These are phyloP conservation scores for Solanum hybrid DNA, from an alignment of 305 asterid species.

Conservation along the genomic window DNA sequence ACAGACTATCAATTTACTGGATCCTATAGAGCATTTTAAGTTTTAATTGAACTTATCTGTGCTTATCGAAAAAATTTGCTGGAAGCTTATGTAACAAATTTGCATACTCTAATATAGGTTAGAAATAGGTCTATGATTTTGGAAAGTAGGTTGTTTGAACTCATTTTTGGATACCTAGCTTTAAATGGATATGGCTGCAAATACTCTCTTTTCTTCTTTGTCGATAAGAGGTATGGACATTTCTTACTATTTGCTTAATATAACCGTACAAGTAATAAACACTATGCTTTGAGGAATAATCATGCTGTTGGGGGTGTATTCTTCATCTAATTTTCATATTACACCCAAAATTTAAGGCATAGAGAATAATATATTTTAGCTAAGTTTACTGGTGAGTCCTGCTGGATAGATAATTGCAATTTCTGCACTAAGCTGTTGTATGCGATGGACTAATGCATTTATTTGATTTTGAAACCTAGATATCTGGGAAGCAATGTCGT, in stretches of 20 bases:
- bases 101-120: neutral
- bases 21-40: neutral
- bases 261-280: neutral
- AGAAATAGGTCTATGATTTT: neutral
- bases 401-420: slow-evolving; percentile 1
- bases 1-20: neutral
- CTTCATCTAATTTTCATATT: neutral
- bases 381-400: neutral
- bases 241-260: neutral
- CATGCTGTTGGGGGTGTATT: neutral
- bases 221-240: neutral
- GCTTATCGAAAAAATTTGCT: neutral
- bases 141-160: neutral
- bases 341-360: neutral
- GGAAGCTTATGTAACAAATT: neutral
- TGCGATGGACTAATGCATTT: slow-evolving; percentile 9
- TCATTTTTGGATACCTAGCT: neutral
- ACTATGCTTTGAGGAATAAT: neutral
- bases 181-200: neutral
- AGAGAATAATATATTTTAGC: neutral
- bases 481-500: slow-evolving; percentile 57
- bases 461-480: slow-evolving; percentile 32
- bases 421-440: slow-evolving; percentile 1
- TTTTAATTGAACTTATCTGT: neutral
- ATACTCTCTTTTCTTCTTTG: neutral